Base-by-base conservation (phyloP, 495 filamentous ascomycete genomes). In the Xanthoparmelia taractica region DNA sequence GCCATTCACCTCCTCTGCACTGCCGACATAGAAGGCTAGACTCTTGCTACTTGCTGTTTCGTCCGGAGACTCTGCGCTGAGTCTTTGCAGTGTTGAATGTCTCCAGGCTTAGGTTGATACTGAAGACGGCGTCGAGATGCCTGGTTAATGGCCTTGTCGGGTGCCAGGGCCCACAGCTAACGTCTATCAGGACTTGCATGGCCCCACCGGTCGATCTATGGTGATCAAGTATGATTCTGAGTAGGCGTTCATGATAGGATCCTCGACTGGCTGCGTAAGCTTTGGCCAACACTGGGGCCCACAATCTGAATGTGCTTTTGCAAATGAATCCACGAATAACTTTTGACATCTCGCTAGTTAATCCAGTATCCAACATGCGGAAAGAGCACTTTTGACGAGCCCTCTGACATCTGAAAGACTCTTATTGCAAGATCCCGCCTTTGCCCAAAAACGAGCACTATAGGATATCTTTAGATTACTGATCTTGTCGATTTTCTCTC, bases 121-220 rank as follows among this genome's bases (percentile, higher is more conserved):
- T 84, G 55, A 80, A 75, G 20, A 74, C 77, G 25, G 73, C 65
- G n/a, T 60, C 56, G 63, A 84, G 84, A 54, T 74, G 71, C 2
- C 69, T 65, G 0, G 74, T 72, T 6, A 84, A 66, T 12, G 65
- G 68, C 5, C 75, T 73, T 1, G 73, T 70, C 0, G 76, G 79
- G 45, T 67, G 75, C 20, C 83, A 82, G 0, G 82, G 80, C 0
- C 83, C 83, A 70, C 81, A 83, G 33, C 84, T 83, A 6, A 83
- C 73, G 70, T 86, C 83, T 11, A 85, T 63, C 3, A 84, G 56
- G 2, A 71, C 73, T 18, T 73, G 66, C 41, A 80, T 67, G 36
- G 76, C 48, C 1, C 84, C 83, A 31, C 77, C 80, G 8, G 76
- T 81, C 10, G 75, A 66, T 4, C 63, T 65, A 66, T 86, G 84